Evolutionary conservation across 306 rosid genomes (phyloP).

Genomic region (Begonia peltatifolia): DNA sequence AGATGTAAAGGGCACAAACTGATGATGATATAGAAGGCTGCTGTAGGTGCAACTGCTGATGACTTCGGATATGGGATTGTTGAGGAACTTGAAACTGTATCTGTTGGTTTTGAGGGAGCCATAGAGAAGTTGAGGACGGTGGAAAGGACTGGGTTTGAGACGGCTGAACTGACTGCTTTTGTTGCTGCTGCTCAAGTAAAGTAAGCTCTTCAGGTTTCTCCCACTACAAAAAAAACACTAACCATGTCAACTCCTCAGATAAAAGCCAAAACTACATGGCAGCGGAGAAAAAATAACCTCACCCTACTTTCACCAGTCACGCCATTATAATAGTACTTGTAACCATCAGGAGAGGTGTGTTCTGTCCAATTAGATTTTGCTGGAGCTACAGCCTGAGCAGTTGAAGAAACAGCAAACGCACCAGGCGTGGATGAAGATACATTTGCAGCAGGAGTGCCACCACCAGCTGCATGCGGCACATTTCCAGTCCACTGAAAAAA

Average conservation of each 20-base stretch:
- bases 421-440: conserved; percentile 44
- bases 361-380: conserved; percentile 78
- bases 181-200: conserved; percentile 53
- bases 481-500: conserved; percentile 5
- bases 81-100: conserved; percentile 37
- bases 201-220: conserved; percentile 84
- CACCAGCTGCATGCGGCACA: conserved; percentile 25
- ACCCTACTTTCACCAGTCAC: conserved; percentile 93
- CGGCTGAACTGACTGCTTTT: conserved; percentile 39
- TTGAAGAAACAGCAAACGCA: conserved; percentile 25
- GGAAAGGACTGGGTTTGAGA: conserved; percentile 36
- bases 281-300: conserved; percentile 13
- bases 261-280: conserved; percentile 1
- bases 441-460: conserved; percentile 30
- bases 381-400: conserved; percentile 27
- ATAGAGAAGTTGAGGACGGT: too few species aligned
- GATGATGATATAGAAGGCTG: conserved; percentile 40
- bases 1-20: conserved; percentile 20
- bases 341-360: conserved; percentile 88
- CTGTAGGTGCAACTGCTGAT: conserved; percentile 34
- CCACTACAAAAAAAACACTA: conserved; percentile 36
- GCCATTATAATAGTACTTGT: conserved; percentile 75
- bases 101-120: conserved; percentile 40
- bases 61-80: conserved; percentile 17
- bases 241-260: conserved; percentile 5